Evolutionary conservation across 306 rosid species (phyloP).

Genomic region (apple (Malus domestica)): ASM211411v1 NC_041791.1:3479001-3479500

Average conservation of each 20-base stretch:
- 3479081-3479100: conserved; percentile 35
- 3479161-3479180: conserved; percentile 47
- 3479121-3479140: conserved; percentile 82
- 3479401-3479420: conserved; percentile 27
- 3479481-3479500: conserved; percentile 19
- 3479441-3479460: conserved; percentile 24
- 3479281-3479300: conserved; percentile 29
- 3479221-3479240: conserved; percentile 30
- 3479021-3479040: conserved; percentile 23
- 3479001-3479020: conserved; percentile 33
- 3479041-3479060: conserved; percentile 14
- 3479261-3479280: conserved; percentile 28
- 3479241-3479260: conserved; percentile 37
- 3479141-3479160: conserved; percentile 59
- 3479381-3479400: conserved; percentile 30
- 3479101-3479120: conserved; percentile 38
- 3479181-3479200: conserved; percentile 32
- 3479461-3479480: conserved; percentile 22
- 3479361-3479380: conserved; percentile 31
- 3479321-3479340: conserved; percentile 9
- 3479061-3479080: conserved; percentile 23
- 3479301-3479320: conserved; percentile 24
- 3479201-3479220: conserved; percentile 30
- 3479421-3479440: conserved; percentile 39
- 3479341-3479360: conserved; percentile 29